phyloP scores from a whole-genome alignment of 805 yeast genomes.

The Metschnikowia drakensbergensis region DNA sequence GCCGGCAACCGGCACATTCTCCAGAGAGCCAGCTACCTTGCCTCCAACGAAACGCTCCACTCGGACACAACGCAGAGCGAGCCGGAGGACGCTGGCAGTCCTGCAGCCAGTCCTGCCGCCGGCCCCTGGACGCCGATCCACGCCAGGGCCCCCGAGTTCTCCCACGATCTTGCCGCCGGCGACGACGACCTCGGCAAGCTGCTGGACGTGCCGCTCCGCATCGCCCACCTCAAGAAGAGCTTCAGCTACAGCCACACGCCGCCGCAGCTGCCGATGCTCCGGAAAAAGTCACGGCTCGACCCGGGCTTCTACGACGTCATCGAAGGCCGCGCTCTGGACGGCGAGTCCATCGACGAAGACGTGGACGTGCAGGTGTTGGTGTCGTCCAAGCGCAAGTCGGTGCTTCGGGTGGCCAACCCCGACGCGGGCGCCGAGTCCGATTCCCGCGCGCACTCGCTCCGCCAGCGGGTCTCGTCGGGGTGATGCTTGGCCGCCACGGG shows the following conservation, averaged over 20 bases:
- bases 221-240: conserved; percentile 22
- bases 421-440: conserved; percentile 24
- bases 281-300: conserved; percentile 14
- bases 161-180: too few relatives aligned
- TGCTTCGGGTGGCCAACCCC: conserved; percentile 61
- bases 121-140: too few relatives aligned
- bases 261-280: conserved; percentile 20
- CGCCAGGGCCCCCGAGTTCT: too few relatives aligned
- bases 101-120: too few relatives aligned
- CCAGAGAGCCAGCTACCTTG: conserved; percentile 25
- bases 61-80: not conserved
- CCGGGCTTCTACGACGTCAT: conserved; percentile 10
- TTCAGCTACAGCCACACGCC: conserved; percentile 23
- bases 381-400: conserved; percentile 58
- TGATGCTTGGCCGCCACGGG: not conserved
- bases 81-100: too few relatives aligned
- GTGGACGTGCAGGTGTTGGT: conserved; percentile 72
- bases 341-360: conserved; percentile 42
- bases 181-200: not conserved
- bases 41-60: conserved; percentile 26
- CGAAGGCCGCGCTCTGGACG: conserved; percentile 17
- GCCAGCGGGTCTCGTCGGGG: conserved; percentile 6
- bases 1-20: conserved; percentile 4
- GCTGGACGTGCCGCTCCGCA: conserved; percentile 11
- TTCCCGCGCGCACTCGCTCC: not conserved